Evolutionary conservation across 192 early-diverging fungal species (phyloP).

Genomic region (Cetraspora pellucida): DNA sequence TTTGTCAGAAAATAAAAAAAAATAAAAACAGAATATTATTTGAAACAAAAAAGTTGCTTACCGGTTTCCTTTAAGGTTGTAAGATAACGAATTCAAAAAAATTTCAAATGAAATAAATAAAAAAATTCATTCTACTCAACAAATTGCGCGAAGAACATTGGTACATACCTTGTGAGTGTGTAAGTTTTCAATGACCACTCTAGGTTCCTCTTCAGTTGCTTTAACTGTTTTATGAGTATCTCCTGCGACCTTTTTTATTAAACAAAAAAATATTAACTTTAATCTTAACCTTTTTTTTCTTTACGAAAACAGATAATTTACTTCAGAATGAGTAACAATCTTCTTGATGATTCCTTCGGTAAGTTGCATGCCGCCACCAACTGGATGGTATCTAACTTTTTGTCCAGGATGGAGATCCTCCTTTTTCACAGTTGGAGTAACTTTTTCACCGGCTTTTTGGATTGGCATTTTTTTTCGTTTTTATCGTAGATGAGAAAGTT

Average conservation of each 20-base stretch:
- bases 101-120: not conserved
- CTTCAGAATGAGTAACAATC: slow-evolving; percentile 22
- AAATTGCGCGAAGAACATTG: slow-evolving; percentile 7
- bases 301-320: not conserved
- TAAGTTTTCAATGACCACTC: slow-evolving; percentile 20
- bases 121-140: not conserved
- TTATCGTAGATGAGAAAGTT: not conserved
- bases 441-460: not conserved
- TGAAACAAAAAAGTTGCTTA: not conserved
- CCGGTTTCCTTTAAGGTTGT: slow-evolving; percentile 12
- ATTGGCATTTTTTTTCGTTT: not conserved
- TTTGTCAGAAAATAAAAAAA: not conserved
- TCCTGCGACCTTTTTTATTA: slow-evolving; percentile 5
- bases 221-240: not conserved
- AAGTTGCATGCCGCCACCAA: not conserved
- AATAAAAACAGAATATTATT: not conserved
- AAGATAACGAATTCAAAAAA: not conserved
- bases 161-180: slow-evolving; percentile 9
- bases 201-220: slow-evolving; percentile 17
- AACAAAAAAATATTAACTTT: not conserved
- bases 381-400: slow-evolving; percentile 25
- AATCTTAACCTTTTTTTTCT: not conserved
- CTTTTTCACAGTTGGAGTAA: not conserved
- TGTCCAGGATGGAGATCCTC: slow-evolving; percentile 1
- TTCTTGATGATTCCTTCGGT: slow-evolving; percentile 28